Evolutionary conservation across 495 filamentous ascomycete genomes (phyloP).

Genomic region (Xylaria scruposa): DNA sequence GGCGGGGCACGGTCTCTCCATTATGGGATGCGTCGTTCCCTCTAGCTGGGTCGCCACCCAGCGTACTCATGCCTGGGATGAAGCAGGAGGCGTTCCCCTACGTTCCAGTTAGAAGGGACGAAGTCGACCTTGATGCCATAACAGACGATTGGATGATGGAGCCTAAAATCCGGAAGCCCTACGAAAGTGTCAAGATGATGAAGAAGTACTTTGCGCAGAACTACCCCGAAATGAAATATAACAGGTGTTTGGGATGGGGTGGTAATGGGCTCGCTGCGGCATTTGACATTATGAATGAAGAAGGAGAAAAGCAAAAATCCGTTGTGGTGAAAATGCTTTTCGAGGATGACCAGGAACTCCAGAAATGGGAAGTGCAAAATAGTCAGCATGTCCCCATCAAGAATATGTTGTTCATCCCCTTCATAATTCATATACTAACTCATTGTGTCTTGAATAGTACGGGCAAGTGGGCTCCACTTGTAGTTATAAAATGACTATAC

Average conservation of each 20-base stretch:
- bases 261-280: slow-evolving; percentile 19
- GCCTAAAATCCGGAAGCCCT: not conserved
- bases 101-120: not conserved
- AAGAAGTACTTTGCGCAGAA: not conserved
- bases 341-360: not conserved
- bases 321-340: slow-evolving; percentile 15
- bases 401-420: not conserved
- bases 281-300: not conserved
- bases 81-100: not conserved
- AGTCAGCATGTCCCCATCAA: not conserved
- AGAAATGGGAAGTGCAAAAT: not conserved
- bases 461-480: slow-evolving; percentile 5
- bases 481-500: not conserved
- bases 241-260: slow-evolving; percentile 21
- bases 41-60: not conserved
- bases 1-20: not conserved
- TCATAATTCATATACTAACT: not conserved
- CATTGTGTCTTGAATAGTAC: not conserved
- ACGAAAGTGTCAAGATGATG: not conserved
- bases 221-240: not conserved
- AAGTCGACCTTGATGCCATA: not conserved
- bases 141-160: not conserved
- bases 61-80: slow-evolving; percentile 9
- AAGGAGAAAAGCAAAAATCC: not conserved
- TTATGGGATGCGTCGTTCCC: not conserved